Base-by-base conservation (phyloP, 2,329 filamentous ascomycete genomes). In the Penicillium sp. region DNA sequence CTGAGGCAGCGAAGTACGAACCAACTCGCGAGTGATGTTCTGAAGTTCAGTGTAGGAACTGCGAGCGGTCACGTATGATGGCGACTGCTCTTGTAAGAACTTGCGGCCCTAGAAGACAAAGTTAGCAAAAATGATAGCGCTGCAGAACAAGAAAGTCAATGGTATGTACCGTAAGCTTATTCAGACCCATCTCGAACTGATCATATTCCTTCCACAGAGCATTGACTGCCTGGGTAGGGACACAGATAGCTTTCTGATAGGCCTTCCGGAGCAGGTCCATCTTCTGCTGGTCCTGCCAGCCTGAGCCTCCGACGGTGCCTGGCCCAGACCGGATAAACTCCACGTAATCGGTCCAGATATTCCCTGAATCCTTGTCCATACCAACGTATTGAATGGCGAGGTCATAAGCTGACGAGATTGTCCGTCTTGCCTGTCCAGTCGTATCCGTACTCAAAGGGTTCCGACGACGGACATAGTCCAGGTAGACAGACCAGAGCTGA, bases 211-310 rank as follows among this genome's bases (percentile, higher is more conserved):
- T 96, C 96, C 95, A 99, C 14, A 99, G 79, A 54, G 84, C 85
- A 70, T 94, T 91, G 50, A 96, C 86, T 35, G 89, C 89, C 55
- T 89, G 86, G 63, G 92, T 96, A 4, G 96, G 96, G 40, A 97
- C 86, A 65, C 87, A 88, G 58, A 97, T 91, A 14, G 94, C 94
- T 54, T 89, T 89, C 69, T 97, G 93, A 73, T 97, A 99, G 0
- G 91, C 90, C 73, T 96, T 96, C 60, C 95, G 89, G 53, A 99
- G 79, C 66, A 90, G 83, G 69, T 99, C 95, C 89, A 96, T 96
- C 82, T 99, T 99, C 73, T 98, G 95, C 77, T 94, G 90, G 72
- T 98, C 95, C 76, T 98, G 93, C 96, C 95, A 99, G 59, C 86
- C 88, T 59, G 83, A 88, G 44, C 94, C 95, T 27, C 93, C 94